A percentile compares a stretch with the other conserved stretches of the same genome.
These are phyloP conservation scores for Cercospora sojina DNA, from an alignment of 2,329 filamentous ascomycete species.

Conservation along the genomic window DNA sequence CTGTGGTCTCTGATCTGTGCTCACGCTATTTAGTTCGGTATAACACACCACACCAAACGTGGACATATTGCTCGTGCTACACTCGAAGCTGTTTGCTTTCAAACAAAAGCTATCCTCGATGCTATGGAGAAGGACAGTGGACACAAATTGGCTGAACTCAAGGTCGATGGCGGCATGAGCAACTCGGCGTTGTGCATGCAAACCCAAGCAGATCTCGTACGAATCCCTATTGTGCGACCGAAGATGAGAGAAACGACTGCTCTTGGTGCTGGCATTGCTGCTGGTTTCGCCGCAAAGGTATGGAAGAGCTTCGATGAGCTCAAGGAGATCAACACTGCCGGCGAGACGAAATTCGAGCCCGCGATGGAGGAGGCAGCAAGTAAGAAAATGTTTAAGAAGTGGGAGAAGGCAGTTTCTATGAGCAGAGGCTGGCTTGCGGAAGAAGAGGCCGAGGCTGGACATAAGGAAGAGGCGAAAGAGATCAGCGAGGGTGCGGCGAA, in stretches of 20 bases:
- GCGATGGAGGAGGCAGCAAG: slow-evolving; percentile 56
- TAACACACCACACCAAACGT: slow-evolving; percentile 68
- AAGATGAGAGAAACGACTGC: slow-evolving; percentile 89
- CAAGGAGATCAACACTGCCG: slow-evolving; percentile 68
- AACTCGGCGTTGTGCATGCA: slow-evolving; percentile 89
- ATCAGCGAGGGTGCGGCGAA: slow-evolving; percentile 17
- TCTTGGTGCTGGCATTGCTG: slow-evolving; percentile 83
- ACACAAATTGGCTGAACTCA: slow-evolving; percentile 70
- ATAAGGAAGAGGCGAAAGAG: slow-evolving; percentile 15
- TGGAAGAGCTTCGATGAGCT: slow-evolving; percentile 76
- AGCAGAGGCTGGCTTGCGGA: slow-evolving; percentile 63
- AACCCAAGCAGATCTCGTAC: slow-evolving; percentile 81
- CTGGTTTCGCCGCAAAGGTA: slow-evolving; percentile 76
- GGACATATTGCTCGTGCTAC: slow-evolving; percentile 87
- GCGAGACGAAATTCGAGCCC: slow-evolving; percentile 69
- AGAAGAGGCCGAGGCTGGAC: slow-evolving; percentile 20
- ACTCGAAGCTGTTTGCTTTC: slow-evolving; percentile 86
- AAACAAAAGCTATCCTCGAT: slow-evolving; percentile 86
- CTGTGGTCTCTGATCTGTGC: not conserved
- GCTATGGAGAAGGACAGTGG: slow-evolving; percentile 87
- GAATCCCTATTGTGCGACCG: slow-evolving; percentile 79
- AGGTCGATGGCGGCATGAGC: slow-evolving; percentile 86
- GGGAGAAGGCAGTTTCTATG: slow-evolving; percentile 78
- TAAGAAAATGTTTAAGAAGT: slow-evolving; percentile 64
- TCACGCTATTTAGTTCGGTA: slow-evolving; percentile 29